Conservation (phyloP, 1,139 yeast species). For the Magnusiomyces suaveolens region DNA sequence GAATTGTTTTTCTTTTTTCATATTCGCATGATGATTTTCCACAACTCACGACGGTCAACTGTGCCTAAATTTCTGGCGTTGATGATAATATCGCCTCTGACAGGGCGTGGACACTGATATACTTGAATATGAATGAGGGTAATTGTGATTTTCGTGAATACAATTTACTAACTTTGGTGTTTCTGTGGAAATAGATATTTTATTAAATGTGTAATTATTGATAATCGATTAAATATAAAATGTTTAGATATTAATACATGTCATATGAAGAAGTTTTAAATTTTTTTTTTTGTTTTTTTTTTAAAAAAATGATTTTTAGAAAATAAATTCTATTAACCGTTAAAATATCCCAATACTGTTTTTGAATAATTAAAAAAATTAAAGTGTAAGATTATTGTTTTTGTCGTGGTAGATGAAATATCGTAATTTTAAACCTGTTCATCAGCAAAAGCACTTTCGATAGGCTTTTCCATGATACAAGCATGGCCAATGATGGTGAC, state of each 20-base stretch:
- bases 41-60: slow-evolving; percentile 99
- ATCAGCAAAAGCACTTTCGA: slow-evolving; percentile 93
- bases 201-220: no score
- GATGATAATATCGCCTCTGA: slow-evolving; percentile 97
- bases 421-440: slow-evolving; percentile 43
- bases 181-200: no score
- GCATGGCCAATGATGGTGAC: slow-evolving; percentile 88
- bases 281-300: no score
- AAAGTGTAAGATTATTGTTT: no score
- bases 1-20: not conserved
- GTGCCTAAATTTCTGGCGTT: slow-evolving; percentile 71
- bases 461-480: slow-evolving; percentile 90
- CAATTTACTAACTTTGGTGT: not conserved
- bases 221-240: no score
- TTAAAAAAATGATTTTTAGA: no score
- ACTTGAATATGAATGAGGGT: not conserved
- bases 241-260: no score
- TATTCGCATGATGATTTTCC: slow-evolving; percentile 67
- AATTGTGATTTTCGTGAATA: not conserved
- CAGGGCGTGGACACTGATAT: slow-evolving; percentile 71
- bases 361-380: no score
- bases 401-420: no score
- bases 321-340: no score
- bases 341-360: no score
- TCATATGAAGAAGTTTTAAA: no score